Conservation (phyloP, 495 filamentous ascomycete species). For the Penicillium coprophilum region DNA sequence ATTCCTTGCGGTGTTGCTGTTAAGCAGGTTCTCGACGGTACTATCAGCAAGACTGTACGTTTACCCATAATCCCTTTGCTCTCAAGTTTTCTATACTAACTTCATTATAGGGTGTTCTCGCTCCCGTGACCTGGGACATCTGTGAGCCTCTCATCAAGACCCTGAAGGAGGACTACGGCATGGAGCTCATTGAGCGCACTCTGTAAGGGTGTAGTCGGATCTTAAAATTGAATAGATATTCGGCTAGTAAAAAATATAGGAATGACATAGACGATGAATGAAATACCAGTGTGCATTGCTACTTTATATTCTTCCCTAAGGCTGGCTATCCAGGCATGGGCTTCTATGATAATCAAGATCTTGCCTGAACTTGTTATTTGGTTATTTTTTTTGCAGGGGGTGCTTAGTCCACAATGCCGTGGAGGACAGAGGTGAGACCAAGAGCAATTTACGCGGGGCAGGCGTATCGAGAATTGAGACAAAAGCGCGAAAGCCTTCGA, state of each 20-base stretch:
- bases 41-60: constrained; percentile 61
- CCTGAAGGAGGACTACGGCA: constrained; percentile 39
- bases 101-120: constrained; percentile 60
- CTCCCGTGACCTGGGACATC: constrained; percentile 75
- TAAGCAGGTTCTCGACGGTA: constrained; percentile 81
- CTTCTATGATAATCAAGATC: too few relatives aligned
- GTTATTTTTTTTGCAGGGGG: too few relatives aligned
- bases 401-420: too few relatives aligned
- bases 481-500: background rate
- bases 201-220: constrained; percentile 7
- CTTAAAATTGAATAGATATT: background rate
- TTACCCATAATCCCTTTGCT: background rate
- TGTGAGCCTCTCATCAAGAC: constrained; percentile 64
- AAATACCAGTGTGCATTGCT: constrained; percentile 6
- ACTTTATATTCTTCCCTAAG: background rate
- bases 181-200: constrained; percentile 15
- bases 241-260: constrained; percentile 6
- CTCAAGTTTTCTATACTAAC: background rate
- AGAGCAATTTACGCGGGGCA: background rate
- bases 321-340: too few relatives aligned
- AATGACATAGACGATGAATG: constrained; percentile 15
- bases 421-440: too few relatives aligned
- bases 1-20: constrained; percentile 62
- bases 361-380: too few relatives aligned
- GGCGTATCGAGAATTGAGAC: background rate